These are phyloP conservation scores for Plasmodium chabaudi DNA, from an alignment of 169 alveolate genomes.

Conservation along the genomic window DNA sequence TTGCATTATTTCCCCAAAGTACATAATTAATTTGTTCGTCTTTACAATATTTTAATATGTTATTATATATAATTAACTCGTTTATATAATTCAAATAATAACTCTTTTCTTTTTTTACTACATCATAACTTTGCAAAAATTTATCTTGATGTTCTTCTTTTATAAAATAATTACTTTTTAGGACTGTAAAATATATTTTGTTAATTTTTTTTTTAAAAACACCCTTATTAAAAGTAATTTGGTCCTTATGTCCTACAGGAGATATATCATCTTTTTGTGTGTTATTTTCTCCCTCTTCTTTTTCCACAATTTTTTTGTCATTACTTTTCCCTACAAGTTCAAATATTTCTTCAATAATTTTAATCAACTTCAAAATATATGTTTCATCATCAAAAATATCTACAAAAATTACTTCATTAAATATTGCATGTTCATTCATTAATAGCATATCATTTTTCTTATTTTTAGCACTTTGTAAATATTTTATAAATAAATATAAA, in stretches of 20 bases:
- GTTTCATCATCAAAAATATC: constrained; percentile 38
- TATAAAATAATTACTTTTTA: constrained; percentile 59
- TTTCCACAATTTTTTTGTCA: background rate
- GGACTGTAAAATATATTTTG: constrained; percentile 34
- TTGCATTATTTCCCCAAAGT: constrained; percentile 69
- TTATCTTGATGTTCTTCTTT: constrained; percentile 16
- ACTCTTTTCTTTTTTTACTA: constrained; percentile 49
- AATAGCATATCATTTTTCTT: constrained; percentile 25
- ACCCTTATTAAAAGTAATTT: constrained; percentile 25
- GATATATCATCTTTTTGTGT: background rate
- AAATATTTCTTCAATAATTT: constrained; percentile 23
- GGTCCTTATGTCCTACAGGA: background rate
- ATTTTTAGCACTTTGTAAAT: constrained; percentile 56
- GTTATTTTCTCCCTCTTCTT: background rate
- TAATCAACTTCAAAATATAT: constrained; percentile 32
- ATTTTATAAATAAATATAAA: constrained; percentile 49
- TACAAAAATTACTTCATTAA: constrained; percentile 64
- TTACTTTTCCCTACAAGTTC: constrained; percentile 6
- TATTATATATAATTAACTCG: constrained; percentile 51
- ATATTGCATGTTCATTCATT: constrained; percentile 53
- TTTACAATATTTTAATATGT: constrained; percentile 52
- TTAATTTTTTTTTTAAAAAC: constrained; percentile 50
- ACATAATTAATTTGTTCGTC: constrained; percentile 64
- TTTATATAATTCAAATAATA: constrained; percentile 68
- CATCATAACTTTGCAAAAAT: constrained; percentile 24